phyloP scores from a whole-genome alignment of 306 rosid species.

The Inga leiocalycina region DNA sequence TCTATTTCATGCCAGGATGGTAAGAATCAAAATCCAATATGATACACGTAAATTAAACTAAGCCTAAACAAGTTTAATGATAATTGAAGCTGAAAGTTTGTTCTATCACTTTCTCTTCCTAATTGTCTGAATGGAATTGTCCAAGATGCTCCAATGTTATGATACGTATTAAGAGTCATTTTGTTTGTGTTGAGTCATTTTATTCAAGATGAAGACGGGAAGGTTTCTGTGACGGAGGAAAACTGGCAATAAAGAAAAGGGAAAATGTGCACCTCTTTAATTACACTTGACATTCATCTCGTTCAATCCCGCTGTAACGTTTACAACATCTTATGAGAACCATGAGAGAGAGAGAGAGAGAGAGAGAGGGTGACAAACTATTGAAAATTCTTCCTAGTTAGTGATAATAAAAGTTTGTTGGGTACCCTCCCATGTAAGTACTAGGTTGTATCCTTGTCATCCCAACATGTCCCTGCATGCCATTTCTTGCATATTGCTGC shows the following conservation, averaged over 20 bases:
- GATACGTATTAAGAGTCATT: neutral
- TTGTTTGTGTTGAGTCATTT: neutral
- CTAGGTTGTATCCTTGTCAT: constrained; percentile 29
- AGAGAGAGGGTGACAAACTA: constrained; percentile 9
- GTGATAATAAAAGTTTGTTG: constrained; percentile 39
- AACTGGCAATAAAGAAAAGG: neutral
- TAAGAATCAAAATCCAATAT: neutral
- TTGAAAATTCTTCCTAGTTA: constrained; percentile 3
- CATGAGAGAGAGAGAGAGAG: neutral
- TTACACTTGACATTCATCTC: neutral
- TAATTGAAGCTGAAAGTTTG: neutral
- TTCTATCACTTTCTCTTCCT: neutral
- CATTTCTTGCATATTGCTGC: constrained; percentile 79
- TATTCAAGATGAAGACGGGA: neutral
- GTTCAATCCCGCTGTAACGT: neutral
- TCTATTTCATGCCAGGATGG: neutral
- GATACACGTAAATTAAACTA: neutral
- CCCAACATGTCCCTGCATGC: constrained; percentile 68
- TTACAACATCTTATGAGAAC: constrained; percentile 10
- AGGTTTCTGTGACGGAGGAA: neutral
- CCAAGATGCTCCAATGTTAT: neutral
- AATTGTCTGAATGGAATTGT: neutral
- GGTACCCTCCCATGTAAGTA: constrained; percentile 61
- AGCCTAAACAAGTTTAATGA: neutral
- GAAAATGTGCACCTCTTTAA: neutral